Base-by-base conservation (phyloP, 2,329 filamentous ascomycete genomes). In the Rhexocercosporidium sp. region DNA sequence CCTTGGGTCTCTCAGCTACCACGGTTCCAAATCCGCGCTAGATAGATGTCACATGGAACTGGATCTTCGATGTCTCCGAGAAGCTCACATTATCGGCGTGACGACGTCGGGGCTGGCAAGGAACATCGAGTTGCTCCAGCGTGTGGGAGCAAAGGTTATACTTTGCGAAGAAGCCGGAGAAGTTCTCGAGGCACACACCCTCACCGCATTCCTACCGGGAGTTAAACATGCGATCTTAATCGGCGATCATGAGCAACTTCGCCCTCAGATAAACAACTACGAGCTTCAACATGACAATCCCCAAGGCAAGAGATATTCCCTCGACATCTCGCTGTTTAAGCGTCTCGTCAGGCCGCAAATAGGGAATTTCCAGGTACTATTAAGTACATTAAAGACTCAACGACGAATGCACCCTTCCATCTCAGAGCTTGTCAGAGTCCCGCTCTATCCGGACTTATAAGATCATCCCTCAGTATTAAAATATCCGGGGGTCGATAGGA, bases 401-500 rank as follows among this genome's bases (percentile, higher is more conserved):
- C 80, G 88, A 14, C 82, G 90, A 12, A 92, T 92, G 89, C 82
- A 85, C 61, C 90, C 90, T 0, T 81, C 81, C 0, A 89, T 93
- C 12, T 83, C 90, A 0, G 75, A 77, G 1, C 81, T 93, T 0
- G 79, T 92, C 9, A 80, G 87, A 0, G 77, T 81, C 0, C 85
- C 86, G 0, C 75, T 90, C 0, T 92, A 92, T 67, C 85, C 84
- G 0, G 70, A 79, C 0, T 78, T 92, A 0, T 62, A 82, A 16
- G 89, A 92, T 71, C 80, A 82, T 8, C 69, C 77, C 0, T 75
- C 61, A 0, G 80, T 83, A 0, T 54, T 20, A 3, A 25, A 72
- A 0, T 80, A 83, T 49, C 85, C 85, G 0, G 74, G 82, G 16
- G 84, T 90, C 0, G 74, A 80, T 0, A 87, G 88, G 0, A 83